Conservation (phyloP, 1,139 yeast genomes). For the Taphrina betulina region DNA sequence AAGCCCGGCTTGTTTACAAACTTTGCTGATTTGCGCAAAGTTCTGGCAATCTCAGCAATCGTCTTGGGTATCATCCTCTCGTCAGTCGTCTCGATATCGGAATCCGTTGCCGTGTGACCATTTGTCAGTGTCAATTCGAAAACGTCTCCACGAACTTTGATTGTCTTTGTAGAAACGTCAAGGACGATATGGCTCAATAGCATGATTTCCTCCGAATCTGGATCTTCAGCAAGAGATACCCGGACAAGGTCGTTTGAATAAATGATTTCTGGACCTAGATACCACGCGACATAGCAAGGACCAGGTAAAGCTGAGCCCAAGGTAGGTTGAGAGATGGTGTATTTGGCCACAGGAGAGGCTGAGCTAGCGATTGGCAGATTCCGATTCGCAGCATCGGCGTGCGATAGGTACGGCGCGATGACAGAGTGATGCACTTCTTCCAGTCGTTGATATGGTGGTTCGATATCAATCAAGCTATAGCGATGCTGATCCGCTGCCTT, state of each 20-base stretch:
- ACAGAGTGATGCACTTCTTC: background rate
- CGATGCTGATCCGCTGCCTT: background rate
- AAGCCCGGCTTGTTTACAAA: slow-evolving; percentile 4
- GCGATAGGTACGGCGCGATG: background rate
- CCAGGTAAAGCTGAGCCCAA: slow-evolving; percentile 6
- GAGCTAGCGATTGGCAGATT: background rate
- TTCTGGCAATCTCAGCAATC: background rate
- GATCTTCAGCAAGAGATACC: background rate
- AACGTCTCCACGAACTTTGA: slow-evolving; percentile 11
- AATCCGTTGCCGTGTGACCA: no score
- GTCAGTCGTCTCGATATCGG: slow-evolving; percentile 1
- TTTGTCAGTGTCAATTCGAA: no score
- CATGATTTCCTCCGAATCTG: background rate
- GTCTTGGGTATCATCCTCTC: background rate
- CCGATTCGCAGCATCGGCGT: background rate
- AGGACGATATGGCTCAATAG: slow-evolving; percentile 11
- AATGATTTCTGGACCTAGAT: slow-evolving; percentile 10
- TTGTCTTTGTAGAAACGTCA: slow-evolving; percentile 5
- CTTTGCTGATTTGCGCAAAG: background rate
- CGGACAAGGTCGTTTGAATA: slow-evolving; percentile 14
- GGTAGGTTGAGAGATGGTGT: background rate
- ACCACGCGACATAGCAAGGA: slow-evolving; percentile 10
- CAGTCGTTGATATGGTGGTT: background rate
- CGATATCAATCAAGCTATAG: background rate
- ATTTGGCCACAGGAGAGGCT: slow-evolving; percentile 11